These are phyloP conservation scores for Borovskyia barvae DNA, from an alignment of 208 protist genomes.

Conservation along the genomic window DNA sequence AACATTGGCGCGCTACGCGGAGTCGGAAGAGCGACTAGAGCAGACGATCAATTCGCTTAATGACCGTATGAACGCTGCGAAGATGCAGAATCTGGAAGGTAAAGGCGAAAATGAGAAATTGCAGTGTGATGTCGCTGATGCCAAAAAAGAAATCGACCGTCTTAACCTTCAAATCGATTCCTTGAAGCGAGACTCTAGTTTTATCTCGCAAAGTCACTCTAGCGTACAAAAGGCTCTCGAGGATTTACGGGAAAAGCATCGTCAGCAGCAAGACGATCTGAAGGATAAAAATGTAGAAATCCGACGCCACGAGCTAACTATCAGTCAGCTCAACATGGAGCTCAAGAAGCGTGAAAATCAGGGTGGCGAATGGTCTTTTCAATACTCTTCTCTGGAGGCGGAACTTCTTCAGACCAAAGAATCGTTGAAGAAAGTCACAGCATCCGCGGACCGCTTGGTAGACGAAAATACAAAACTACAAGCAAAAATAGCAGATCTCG, in stretches of 20 bases:
- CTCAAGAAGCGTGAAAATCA: slow-evolving; percentile 63
- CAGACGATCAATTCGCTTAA: slow-evolving; percentile 65
- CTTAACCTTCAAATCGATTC: slow-evolving; percentile 48
- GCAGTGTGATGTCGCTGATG: slow-evolving; percentile 53
- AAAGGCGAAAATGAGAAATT: slow-evolving; percentile 62
- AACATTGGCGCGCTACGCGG: slow-evolving; percentile 35
- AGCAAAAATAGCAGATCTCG: slow-evolving; percentile 13
- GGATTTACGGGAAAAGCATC: slow-evolving; percentile 50
- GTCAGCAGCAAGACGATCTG: slow-evolving; percentile 41
- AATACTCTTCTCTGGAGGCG: slow-evolving; percentile 33
- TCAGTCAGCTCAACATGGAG: slow-evolving; percentile 63
- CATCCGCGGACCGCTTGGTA: neutral
- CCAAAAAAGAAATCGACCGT: slow-evolving; percentile 52
- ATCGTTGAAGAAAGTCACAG: slow-evolving; percentile 11
- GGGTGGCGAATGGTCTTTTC: slow-evolving; percentile 40
- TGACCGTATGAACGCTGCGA: slow-evolving; percentile 66
- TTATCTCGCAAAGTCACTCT: slow-evolving; percentile 36
- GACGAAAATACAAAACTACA: slow-evolving; percentile 23
- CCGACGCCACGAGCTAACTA: slow-evolving; percentile 55
- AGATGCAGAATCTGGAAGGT: slow-evolving; percentile 62
- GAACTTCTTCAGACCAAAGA: slow-evolving; percentile 53
- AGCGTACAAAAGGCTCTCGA: slow-evolving; percentile 52
- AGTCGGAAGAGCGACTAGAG: slow-evolving; percentile 65
- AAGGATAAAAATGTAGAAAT: slow-evolving; percentile 65
- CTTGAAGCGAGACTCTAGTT: slow-evolving; percentile 43